Conservation (phyloP, 352 stramenopile genomes). For the Plasmopara muralis region DNA sequence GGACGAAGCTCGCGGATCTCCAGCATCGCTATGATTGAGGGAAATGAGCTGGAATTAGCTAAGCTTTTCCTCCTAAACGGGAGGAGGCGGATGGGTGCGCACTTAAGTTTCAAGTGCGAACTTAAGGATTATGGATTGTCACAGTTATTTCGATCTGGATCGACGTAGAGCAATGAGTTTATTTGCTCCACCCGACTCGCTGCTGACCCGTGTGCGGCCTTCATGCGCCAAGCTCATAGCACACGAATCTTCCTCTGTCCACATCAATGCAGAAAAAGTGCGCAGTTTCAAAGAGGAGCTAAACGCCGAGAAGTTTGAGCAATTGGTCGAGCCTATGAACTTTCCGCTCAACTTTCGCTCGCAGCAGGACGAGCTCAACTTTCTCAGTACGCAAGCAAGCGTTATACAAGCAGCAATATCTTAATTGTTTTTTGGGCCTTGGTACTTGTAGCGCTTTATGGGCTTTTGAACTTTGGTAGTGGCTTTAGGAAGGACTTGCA, state of each 20-base stretch:
- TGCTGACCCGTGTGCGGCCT: slow-evolving; percentile 43
- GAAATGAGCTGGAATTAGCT: slow-evolving; percentile 6
- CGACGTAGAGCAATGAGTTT: slow-evolving; percentile 24
- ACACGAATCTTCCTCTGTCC: slow-evolving; percentile 38
- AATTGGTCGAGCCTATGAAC: slow-evolving; percentile 38
- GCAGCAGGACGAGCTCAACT: slow-evolving; percentile 69
- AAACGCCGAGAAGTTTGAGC: slow-evolving; percentile 42
- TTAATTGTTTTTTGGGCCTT: neutral
- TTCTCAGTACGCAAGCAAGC: slow-evolving; percentile 46
- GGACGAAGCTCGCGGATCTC: slow-evolving; percentile 76
- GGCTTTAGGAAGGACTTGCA: slow-evolving; percentile 75
- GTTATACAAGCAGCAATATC: neutral
- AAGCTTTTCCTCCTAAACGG: slow-evolving; percentile 8
- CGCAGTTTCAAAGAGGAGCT: slow-evolving; percentile 42
- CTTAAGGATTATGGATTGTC: slow-evolving; percentile 2
- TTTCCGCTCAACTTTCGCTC: slow-evolving; percentile 77
- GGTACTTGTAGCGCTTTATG: slow-evolving; percentile 43
- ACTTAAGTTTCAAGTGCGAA: slow-evolving; percentile 8
- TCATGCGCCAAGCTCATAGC: slow-evolving; percentile 48
- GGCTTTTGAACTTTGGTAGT: slow-evolving; percentile 74
- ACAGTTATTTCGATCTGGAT: slow-evolving; percentile 9
- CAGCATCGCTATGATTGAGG: slow-evolving; percentile 38
- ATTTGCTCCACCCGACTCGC: slow-evolving; percentile 10
- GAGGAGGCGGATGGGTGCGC: slow-evolving; percentile 9
- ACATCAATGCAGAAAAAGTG: slow-evolving; percentile 42